Conservation (phyloP, 805 yeast species). For the Dipodascopsis uninucleata region DNA sequence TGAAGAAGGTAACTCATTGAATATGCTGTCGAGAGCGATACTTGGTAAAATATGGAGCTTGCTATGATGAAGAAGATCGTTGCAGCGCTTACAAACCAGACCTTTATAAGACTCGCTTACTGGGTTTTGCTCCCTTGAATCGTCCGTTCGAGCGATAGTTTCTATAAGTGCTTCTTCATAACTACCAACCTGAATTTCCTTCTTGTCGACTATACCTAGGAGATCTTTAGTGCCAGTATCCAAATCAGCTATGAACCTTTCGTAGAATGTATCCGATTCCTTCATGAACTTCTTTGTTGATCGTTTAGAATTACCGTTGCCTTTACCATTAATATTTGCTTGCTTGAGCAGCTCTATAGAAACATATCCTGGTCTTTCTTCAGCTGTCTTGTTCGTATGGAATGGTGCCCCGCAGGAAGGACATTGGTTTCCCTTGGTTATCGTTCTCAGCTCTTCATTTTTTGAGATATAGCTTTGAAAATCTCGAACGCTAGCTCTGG, state of each 20-base stretch:
- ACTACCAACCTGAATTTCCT: not conserved
- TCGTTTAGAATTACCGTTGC: not conserved
- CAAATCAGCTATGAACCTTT: not conserved
- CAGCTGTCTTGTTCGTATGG: not conserved
- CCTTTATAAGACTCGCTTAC: not conserved
- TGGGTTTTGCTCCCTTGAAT: not conserved
- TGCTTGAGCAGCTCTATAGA: not conserved
- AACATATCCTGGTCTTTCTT: not conserved
- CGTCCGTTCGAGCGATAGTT: not conserved
- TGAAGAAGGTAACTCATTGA: slow-evolving; percentile 10
- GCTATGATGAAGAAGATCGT: slow-evolving; percentile 8
- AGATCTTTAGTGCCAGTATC: not conserved
- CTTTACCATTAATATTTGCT: not conserved
- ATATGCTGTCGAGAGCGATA: slow-evolving; percentile 1
- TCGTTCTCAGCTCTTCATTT: not conserved
- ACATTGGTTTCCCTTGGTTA: not conserved
- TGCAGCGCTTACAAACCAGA: slow-evolving; percentile 15
- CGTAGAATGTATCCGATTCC: not conserved
- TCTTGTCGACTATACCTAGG: not conserved
- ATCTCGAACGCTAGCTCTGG: no score
- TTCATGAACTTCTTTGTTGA: not conserved
- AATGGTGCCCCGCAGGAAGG: slow-evolving; percentile 2
- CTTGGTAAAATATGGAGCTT: slow-evolving; percentile 1
- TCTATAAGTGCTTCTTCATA: not conserved
- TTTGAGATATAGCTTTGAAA: slow-evolving; percentile 23